Evolutionary conservation across 2,329 filamentous ascomycete genomes (phyloP).

Genomic region (Akanthomyces uredinophilus): DNA sequence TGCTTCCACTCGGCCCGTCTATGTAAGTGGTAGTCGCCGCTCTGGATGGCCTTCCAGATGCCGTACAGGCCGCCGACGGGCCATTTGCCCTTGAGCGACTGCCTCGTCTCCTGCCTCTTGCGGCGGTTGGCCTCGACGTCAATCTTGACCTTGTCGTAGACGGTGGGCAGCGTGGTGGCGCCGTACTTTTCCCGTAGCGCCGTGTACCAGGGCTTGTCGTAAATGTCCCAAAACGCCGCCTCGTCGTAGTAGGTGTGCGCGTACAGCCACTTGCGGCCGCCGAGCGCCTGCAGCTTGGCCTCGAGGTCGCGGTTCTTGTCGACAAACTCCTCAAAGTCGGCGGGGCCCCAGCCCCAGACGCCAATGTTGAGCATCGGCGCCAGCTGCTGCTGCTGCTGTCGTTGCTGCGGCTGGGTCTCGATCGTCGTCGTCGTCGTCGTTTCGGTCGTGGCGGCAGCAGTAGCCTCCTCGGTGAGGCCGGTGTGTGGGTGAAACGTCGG

Average conservation of each 20-base stretch:
- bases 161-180: constrained; percentile 56
- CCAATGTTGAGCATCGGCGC: constrained; percentile 55
- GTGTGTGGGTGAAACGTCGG: constrained; percentile 54
- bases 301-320: constrained; percentile 67
- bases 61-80: constrained; percentile 57
- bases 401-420: no score
- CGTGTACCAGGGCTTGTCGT: constrained; percentile 57
- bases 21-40: constrained; percentile 51
- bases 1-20: constrained; percentile 50
- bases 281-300: constrained; percentile 59
- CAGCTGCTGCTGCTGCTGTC: constrained; percentile 14
- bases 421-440: neutral
- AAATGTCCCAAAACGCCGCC: constrained; percentile 62
- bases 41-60: constrained; percentile 53
- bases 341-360: constrained; percentile 76
- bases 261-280: constrained; percentile 83
- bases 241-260: constrained; percentile 80
- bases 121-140: constrained; percentile 41
- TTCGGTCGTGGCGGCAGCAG: constrained; percentile 4
- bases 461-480: constrained; percentile 26
- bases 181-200: constrained; percentile 56
- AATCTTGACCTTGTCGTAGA: constrained; percentile 66
- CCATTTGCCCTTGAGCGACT: constrained; percentile 43
- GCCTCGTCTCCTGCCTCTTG: constrained; percentile 33
- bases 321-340: constrained; percentile 54